Conservation (phyloP, 148 eudicot species). For the Fallopia convolvulus region DNA sequence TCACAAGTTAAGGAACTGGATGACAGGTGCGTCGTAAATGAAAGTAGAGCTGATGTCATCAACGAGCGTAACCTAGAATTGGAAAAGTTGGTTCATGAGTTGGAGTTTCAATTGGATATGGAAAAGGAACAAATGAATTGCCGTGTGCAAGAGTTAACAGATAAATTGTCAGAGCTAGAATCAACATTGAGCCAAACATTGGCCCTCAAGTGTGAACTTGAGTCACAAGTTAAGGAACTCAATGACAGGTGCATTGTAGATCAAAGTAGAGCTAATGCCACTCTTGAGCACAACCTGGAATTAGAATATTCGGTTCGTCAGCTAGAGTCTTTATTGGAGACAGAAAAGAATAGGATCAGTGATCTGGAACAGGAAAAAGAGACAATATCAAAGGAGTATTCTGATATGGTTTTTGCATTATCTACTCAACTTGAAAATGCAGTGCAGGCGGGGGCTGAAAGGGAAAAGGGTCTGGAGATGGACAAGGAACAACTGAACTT, state of each 20-base stretch:
- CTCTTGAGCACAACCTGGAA: conserved; percentile 16
- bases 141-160: not conserved
- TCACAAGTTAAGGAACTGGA: not conserved
- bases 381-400: no score
- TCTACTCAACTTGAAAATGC: no score
- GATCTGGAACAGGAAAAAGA: no score
- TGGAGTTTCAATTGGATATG: conserved; percentile 18
- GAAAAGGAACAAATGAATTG: not conserved
- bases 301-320: conserved; percentile 53
- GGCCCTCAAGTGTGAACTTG: not conserved
- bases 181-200: not conserved
- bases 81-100: conserved; percentile 49
- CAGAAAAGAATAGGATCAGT: no score
- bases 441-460: no score
- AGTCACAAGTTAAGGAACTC: not conserved
- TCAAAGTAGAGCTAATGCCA: not conserved
- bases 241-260: not conserved
- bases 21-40: not conserved
- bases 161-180: not conserved
- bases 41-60: not conserved
- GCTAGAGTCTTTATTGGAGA: conserved; percentile 21
- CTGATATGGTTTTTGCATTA: no score
- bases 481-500: no score
- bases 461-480: no score
- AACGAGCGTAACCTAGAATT: conserved; percentile 24